These are phyloP conservation scores for Apiospora arundinis DNA, from an alignment of 2,329 filamentous ascomycete species.

Conservation along the genomic window DNA sequence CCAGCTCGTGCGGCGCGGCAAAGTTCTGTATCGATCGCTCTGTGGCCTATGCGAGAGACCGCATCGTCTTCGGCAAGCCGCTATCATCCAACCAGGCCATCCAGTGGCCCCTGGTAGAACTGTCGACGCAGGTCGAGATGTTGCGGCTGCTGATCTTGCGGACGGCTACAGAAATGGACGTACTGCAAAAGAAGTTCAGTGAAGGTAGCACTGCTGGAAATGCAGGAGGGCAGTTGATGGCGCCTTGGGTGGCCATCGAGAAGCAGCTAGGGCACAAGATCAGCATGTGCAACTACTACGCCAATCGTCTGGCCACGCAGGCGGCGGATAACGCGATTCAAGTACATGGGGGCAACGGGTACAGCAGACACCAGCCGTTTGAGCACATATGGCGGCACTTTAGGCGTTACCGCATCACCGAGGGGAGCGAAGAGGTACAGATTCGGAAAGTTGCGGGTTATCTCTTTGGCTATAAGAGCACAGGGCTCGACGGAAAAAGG, in stretches of 20 bases:
- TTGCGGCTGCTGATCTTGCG: slow-evolving; percentile 64
- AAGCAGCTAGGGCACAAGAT: slow-evolving; percentile 65
- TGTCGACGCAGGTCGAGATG: slow-evolving; percentile 68
- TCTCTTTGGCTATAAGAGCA: slow-evolving; percentile 41
- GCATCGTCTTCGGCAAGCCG: slow-evolving; percentile 61
- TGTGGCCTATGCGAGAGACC: slow-evolving; percentile 60
- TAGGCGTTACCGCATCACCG: slow-evolving; percentile 66
- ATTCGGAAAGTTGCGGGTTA: slow-evolving; percentile 69
- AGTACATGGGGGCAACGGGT: slow-evolving; percentile 65
- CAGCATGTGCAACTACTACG: slow-evolving; percentile 71
- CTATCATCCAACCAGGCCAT: slow-evolving; percentile 67
- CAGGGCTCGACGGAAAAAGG: slow-evolving; percentile 16
- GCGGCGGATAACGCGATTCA: slow-evolving; percentile 69
- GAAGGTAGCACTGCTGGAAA: slow-evolving; percentile 24
- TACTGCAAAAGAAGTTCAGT: slow-evolving; percentile 44
- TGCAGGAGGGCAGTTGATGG: slow-evolving; percentile 36
- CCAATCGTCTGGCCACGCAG: slow-evolving; percentile 64
- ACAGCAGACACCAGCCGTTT: slow-evolving; percentile 64
- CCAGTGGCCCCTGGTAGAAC: slow-evolving; percentile 68
- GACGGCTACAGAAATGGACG: slow-evolving; percentile 68
- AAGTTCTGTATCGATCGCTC: slow-evolving; percentile 64
- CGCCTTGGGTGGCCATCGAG: slow-evolving; percentile 60
- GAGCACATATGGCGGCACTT: slow-evolving; percentile 72
- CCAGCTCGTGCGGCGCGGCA: slow-evolving; percentile 64
- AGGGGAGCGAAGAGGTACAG: slow-evolving; percentile 70